phyloP scores from a whole-genome alignment of 2,329 filamentous ascomycete species.

The Coniochaeta sp. region DNA sequence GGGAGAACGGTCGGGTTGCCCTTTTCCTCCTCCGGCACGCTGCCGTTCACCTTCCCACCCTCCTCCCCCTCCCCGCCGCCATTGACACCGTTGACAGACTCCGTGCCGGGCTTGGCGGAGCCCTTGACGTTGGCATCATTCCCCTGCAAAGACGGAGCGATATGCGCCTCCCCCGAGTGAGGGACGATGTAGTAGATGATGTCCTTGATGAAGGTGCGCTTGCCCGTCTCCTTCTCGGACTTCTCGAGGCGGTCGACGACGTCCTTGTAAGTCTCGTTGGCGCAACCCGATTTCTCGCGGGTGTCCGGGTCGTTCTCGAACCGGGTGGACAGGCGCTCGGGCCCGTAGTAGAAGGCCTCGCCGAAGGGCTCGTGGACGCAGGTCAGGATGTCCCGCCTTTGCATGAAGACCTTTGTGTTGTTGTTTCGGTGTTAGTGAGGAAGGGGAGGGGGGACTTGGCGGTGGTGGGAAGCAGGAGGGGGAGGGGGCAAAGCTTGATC shows the following conservation, averaged over 20 bases:
- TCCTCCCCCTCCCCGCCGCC: slow-evolving; percentile 9
- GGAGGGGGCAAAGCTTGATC: too few relatives aligned
- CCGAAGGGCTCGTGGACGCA: slow-evolving; percentile 96
- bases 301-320: slow-evolving; percentile 61
- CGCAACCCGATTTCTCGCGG: slow-evolving; percentile 57
- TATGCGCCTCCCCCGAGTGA: slow-evolving; percentile 59
- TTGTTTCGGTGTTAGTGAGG: slow-evolving; percentile 3
- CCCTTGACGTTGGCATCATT: slow-evolving; percentile 34
- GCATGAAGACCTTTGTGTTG: slow-evolving; percentile 80
- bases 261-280: slow-evolving; percentile 64
- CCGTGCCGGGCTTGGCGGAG: slow-evolving; percentile 12
- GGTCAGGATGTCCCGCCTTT: slow-evolving; percentile 69
- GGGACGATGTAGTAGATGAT: slow-evolving; percentile 90
- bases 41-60: slow-evolving; percentile 16
- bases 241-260: slow-evolving; percentile 68
- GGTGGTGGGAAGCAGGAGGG: too few relatives aligned
- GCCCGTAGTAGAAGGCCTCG: slow-evolving; percentile 93
- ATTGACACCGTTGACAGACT: slow-evolving; percentile 12
- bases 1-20: slow-evolving; percentile 85
- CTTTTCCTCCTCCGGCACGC: slow-evolving; percentile 46
- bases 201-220: slow-evolving; percentile 96
- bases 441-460: too few relatives aligned
- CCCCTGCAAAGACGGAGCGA: slow-evolving; percentile 67
- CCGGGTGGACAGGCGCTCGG: slow-evolving; percentile 74
- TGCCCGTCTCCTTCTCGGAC: slow-evolving; percentile 75